Evolutionary conservation across 2,329 filamentous ascomycete species (phyloP).

Genomic region (Fusarium sp.): DNA sequence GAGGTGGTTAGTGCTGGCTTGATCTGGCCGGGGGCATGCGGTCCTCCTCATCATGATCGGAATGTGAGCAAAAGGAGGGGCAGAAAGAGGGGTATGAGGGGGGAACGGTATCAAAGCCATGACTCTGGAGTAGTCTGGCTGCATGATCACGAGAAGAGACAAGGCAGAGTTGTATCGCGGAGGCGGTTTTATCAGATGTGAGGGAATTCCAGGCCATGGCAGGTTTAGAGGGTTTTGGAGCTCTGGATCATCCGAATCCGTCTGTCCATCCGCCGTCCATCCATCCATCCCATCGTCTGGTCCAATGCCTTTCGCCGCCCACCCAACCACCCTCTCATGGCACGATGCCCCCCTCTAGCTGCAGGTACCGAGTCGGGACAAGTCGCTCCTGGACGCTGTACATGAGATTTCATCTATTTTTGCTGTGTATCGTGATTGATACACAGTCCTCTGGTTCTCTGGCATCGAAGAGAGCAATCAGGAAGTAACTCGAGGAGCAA

Average conservation of each 20-base stretch:
- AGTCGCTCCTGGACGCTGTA: constrained; percentile 20
- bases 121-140: constrained; percentile 19
- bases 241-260: constrained; percentile 10
- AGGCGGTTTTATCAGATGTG: constrained; percentile 23
- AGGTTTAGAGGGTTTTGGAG: constrained; percentile 5
- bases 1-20: background rate
- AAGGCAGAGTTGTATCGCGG: constrained; percentile 19
- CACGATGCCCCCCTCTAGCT: constrained; percentile 32
- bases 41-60: background rate
- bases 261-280: background rate
- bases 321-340: constrained; percentile 26
- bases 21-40: background rate
- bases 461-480: background rate
- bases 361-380: constrained; percentile 40
- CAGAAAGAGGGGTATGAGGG: constrained; percentile 22
- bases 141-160: constrained; percentile 21
- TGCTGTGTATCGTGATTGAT: background rate
- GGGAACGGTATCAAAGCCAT: constrained; percentile 20
- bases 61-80: constrained; percentile 11
- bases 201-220: constrained; percentile 19
- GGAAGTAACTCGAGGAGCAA: background rate
- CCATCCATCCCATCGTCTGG: background rate
- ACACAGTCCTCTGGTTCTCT: background rate
- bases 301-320: constrained; percentile 17
- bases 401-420: constrained; percentile 24